Evolutionary conservation across 2,329 filamentous ascomycete species (phyloP), one percentile per base, ranked within the genome.

Genomic region (Aspergillus sp.): DNA sequence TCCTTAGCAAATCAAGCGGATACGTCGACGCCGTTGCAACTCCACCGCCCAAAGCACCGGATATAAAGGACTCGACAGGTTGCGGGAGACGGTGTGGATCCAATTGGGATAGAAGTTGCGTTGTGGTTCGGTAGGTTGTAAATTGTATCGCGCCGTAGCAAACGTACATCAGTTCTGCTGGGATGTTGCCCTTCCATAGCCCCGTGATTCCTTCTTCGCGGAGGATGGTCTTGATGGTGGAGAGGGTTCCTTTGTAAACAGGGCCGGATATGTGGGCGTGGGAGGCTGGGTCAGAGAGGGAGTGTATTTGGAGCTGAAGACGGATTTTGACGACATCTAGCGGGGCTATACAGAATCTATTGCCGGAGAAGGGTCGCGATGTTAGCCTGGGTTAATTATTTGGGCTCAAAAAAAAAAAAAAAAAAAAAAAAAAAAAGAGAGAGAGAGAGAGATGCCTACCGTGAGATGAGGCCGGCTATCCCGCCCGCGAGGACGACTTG

Each of bases 261-360:
- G 77, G 76, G 2, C 74, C 80, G 51, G 71, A 68, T 57, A 80
- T 67, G 62, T 76, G 68, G 52, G 78, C 78, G 62, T 85, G 80
- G 46, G 86, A 83, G 9, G 86, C 75, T 2, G 91, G 89, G 69
- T 93, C 89, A 66, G 88, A 89, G 59, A 90, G 84, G 49, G 91
- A 92, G 78, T 96, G 90, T 45, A 90, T 86, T 75, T 98, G 95
- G 17, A 99, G 86, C 74, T 99, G 95, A 46, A 98, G 87, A 47
- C 95, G 90, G 77, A 99, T 99, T 81, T 99, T 98, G 78, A 98
- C 87, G 62, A 99, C 95, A 75, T 99, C 95, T 65, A 99, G 89
- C 53, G 95, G 95, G 17, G 95, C 91, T 72, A 98, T 89, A 70
- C 95, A 86, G 80, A 99, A 98, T 73, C 90, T 92, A 66, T 52